A percentile compares a stretch with the other conserved stretches of the same genome.
Conservation (phyloP, 805 yeast genomes). For the Cyberlindnera mississippiensis region DNA sequence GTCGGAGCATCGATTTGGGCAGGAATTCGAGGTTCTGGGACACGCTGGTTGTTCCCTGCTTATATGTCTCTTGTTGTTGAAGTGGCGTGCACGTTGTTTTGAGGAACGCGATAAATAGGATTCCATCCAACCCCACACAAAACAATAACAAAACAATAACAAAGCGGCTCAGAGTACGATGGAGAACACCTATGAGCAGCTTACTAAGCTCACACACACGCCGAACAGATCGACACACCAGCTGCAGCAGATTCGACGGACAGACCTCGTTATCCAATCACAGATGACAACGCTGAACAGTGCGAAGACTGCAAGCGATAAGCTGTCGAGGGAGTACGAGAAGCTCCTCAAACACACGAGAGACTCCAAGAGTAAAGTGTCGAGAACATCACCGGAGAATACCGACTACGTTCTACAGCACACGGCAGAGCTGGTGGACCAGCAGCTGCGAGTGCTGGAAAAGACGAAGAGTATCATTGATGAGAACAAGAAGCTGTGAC, state of each 20-base stretch:
- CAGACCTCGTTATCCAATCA: conserved; percentile 21
- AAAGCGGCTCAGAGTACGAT: neutral
- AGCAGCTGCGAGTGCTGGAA: conserved; percentile 68
- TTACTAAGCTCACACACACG: conserved; percentile 5
- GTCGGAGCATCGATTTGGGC: conserved; percentile 12
- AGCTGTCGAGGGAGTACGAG: conserved; percentile 6
- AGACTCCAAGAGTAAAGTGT: conserved; percentile 2
- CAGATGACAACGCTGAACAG: conserved; percentile 17
- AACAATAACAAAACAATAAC: neutral
- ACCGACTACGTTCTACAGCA: conserved; percentile 39
- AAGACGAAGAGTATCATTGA: conserved; percentile 39
- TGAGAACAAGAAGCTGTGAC: conserved; percentile 24
- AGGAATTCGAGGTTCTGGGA: no score
- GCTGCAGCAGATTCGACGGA: conserved; percentile 21
- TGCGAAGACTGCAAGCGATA: conserved; percentile 11
- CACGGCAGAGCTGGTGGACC: conserved; percentile 67
- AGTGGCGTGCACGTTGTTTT: neutral
- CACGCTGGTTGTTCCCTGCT: neutral
- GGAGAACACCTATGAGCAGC: conserved; percentile 5
- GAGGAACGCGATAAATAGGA: neutral
- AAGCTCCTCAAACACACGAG: conserved; percentile 7
- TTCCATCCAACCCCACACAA: neutral
- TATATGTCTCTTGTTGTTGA: neutral
- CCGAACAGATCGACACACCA: conserved; percentile 17
- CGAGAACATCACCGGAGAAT: conserved; percentile 3